These are phyloP conservation scores for Thermothielavioides terrestris DNA, from an alignment of 495 filamentous ascomycete genomes.

Conservation along the genomic window DNA sequence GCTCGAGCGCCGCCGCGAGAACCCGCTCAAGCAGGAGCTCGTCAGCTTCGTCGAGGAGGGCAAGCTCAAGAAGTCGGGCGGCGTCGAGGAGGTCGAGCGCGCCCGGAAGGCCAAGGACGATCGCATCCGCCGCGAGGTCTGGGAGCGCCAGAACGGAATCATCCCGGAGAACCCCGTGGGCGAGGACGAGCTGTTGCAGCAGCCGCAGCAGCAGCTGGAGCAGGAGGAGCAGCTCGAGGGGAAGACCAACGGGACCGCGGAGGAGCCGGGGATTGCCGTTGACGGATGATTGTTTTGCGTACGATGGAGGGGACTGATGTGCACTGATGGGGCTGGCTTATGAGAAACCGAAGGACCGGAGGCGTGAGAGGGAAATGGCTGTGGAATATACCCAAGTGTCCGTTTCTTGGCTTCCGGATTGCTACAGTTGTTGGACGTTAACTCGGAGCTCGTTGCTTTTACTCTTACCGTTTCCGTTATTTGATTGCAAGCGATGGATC, in stretches of 20 bases:
- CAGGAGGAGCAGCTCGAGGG: neutral
- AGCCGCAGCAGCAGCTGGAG: neutral
- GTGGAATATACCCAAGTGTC: too few relatives aligned
- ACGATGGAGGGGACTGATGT: neutral
- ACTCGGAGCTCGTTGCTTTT: too few relatives aligned
- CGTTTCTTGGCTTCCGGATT: too few relatives aligned
- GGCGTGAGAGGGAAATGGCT: too few relatives aligned
- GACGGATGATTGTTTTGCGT: neutral
- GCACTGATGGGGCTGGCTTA: neutral
- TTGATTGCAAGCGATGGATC: too few relatives aligned
- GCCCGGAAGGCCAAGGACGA: slow-evolving; percentile 81
- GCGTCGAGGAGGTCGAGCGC: slow-evolving; percentile 87
- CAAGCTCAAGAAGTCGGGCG: slow-evolving; percentile 89
- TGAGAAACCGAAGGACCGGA: too few relatives aligned
- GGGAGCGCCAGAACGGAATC: slow-evolving; percentile 57
- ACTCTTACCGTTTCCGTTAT: too few relatives aligned
- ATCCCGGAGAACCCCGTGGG: slow-evolving; percentile 21
- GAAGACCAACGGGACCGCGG: neutral
- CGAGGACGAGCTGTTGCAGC: slow-evolving; percentile 9
- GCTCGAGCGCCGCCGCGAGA: slow-evolving; percentile 64
- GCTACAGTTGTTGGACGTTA: too few relatives aligned
- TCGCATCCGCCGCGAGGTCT: slow-evolving; percentile 73
- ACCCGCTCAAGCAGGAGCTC: slow-evolving; percentile 83
- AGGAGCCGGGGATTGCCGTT: neutral
- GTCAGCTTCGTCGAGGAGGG: slow-evolving; percentile 83